Evolutionary conservation across 176 grass and related monocot genomes (phyloP), one percentile per base, ranked within the genome.

Genomic region (Musa acuminata): DNA sequence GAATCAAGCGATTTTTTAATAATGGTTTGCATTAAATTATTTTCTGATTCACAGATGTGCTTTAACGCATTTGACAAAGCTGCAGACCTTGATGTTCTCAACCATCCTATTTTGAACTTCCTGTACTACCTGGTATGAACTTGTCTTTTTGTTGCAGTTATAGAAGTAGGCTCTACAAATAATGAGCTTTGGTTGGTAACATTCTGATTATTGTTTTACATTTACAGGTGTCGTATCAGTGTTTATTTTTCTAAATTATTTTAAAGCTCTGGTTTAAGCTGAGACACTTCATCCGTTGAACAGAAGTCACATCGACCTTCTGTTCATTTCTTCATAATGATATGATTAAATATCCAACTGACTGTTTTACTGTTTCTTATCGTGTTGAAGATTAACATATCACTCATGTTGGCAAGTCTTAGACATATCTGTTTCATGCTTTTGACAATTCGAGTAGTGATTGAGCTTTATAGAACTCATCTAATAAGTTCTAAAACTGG

Each of bases 91-190:
- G 90, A 87, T 83, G 80, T 98, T 76, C 88, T 98, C 82, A 84
- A 84, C 72, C 94, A 98, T 84, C 90, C 94, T 0, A 89, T 98
- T 79, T 84, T 98, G 74, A 98, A 93, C 74, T 88, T 98, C 90
- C 82, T 93, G 60, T 98, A 87, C 85, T 98, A 89, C 82, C 63
- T 93, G 90, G 90, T 97, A 97, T 25, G 80, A 64, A 71, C 52
- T 43, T 64, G 51, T 50, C 27, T 58, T 67, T 72, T 69, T 23
- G 35, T 62, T 82, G 22, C 27, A 12, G 9, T 66, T 24, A 62
- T 57, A 50, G 14, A 72, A 19, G 3, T 54, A 10, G 11, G 55
- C 9, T 26, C 59, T 68, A n/a, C 64, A 71, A 29, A 25, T 20
- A 20, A 67, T 83, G 77, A 48, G 54, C 50, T 49, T 83, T 87